Conservation (phyloP, 73 alveolate genomes). For the Symbiodinium pilosum region DNA sequence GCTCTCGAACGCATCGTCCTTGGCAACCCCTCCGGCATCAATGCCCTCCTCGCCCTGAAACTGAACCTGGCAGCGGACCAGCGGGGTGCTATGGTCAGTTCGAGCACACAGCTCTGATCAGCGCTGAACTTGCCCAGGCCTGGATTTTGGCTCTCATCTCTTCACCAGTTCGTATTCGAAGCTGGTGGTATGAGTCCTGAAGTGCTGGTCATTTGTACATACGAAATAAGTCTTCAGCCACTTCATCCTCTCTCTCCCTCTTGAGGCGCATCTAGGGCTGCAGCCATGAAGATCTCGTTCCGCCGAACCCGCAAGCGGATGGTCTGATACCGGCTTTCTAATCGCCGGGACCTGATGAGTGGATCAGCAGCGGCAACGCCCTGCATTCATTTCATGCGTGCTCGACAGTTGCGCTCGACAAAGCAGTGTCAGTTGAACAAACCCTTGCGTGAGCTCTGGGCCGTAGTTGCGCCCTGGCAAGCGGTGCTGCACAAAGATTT, state of each 20-base stretch:
- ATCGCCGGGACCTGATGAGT: conserved; percentile 39
- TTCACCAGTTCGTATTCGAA: conserved; percentile 95
- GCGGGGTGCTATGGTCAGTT: neutral
- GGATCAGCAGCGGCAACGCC: neutral
- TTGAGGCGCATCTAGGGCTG: neutral
- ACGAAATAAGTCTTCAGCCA: neutral
- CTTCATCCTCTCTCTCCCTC: neutral
- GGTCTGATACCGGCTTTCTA: conserved; percentile 82
- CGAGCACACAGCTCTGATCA: neutral
- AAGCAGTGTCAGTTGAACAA: neutral
- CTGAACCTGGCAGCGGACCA: conserved; percentile 92
- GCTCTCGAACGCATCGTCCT: neutral
- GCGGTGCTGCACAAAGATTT: too few relatives aligned
- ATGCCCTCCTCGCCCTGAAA: conserved; percentile 99
- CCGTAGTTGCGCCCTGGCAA: conserved; percentile 57
- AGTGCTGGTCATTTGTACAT: neutral
- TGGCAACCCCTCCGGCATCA: conserved; percentile 99
- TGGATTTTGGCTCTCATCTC: conserved; percentile 97
- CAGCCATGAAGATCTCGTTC: conserved; percentile 96
- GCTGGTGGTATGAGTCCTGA: conserved; percentile 96
- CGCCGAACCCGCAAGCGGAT: conserved; percentile 96
- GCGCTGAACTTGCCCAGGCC: conserved; percentile 15
- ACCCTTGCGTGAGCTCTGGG: neutral
- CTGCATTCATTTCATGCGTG: neutral
- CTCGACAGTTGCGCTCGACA: neutral